Evolutionary conservation across 2,329 filamentous ascomycete genomes (phyloP).

Genomic region (Cryphonectria radicalis): DNA sequence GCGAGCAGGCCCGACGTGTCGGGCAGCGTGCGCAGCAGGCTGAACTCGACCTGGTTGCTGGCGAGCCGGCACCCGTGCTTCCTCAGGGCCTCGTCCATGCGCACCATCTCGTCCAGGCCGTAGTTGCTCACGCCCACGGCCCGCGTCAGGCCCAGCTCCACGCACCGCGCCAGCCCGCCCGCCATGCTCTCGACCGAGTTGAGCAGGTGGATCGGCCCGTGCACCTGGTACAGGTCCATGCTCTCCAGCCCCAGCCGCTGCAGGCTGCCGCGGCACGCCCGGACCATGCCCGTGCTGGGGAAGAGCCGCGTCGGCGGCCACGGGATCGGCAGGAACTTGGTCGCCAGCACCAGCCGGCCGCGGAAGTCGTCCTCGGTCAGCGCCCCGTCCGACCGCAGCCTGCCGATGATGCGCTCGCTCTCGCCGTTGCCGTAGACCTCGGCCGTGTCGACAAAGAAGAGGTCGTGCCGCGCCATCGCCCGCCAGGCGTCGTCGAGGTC

Average conservation of each 20-base stretch:
- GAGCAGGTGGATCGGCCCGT: conserved; percentile 47
- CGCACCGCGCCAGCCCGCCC: conserved; percentile 47
- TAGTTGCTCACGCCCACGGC: conserved; percentile 51
- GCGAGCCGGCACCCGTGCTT: conserved; percentile 45
- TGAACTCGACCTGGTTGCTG: conserved; percentile 50
- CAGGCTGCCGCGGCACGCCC: conserved; percentile 43
- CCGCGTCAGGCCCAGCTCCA: conserved; percentile 45
- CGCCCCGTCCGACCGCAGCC: conserved; percentile 26
- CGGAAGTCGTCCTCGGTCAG: conserved; percentile 43
- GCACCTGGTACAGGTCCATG: conserved; percentile 41
- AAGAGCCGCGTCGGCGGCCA: conserved; percentile 26
- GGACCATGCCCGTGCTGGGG: conserved; percentile 39
- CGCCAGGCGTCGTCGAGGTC: conserved; percentile 58
- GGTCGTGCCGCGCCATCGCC: conserved; percentile 39
- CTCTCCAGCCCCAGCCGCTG: conserved; percentile 44
- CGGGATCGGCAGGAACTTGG: conserved; percentile 44
- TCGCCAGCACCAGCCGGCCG: conserved; percentile 45
- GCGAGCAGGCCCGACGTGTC: conserved; percentile 45
- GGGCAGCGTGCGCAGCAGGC: conserved; percentile 45
- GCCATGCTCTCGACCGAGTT: conserved; percentile 45
- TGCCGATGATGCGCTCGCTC: conserved; percentile 46
- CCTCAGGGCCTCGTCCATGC: conserved; percentile 46
- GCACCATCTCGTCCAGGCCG: conserved; percentile 44
- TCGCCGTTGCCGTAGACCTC: conserved; percentile 48
- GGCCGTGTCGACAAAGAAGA: conserved; percentile 50